Conservation (phyloP, 2,329 filamentous ascomycete species). For the Penicillium sp. region DNA sequence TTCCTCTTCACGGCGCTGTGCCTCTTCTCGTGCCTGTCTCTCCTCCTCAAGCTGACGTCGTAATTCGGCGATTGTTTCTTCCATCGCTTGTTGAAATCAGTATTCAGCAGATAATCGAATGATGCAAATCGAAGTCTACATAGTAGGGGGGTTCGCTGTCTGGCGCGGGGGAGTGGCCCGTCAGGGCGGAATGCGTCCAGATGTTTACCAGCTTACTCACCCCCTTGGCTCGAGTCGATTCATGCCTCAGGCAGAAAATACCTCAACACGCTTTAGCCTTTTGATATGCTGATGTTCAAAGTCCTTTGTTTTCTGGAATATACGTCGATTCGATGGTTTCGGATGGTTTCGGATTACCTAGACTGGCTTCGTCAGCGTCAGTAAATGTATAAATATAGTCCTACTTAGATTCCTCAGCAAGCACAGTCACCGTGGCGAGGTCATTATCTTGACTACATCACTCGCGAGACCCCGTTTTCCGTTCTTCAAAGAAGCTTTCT, state of each 20-base stretch:
- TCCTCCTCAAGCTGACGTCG: constrained; percentile 3
- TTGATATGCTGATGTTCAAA: constrained; percentile 30
- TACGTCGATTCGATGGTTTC: not conserved
- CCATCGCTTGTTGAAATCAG: not conserved
- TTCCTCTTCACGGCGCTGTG: constrained; percentile 3
- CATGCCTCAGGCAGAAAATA: too few species aligned
- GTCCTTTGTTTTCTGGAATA: constrained; percentile 3
- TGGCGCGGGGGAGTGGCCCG: too few species aligned
- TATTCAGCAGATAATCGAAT: not conserved
- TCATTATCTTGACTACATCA: constrained; percentile 9
- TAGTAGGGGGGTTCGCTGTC: too few species aligned
- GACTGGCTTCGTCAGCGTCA: constrained; percentile 5
- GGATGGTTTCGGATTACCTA: constrained; percentile 1
- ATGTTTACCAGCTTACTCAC: too few species aligned
- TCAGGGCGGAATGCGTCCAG: too few species aligned
- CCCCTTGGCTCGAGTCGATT: too few species aligned
- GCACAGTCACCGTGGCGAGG: constrained; percentile 10
- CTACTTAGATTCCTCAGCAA: constrained; percentile 8
- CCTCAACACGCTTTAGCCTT: constrained; percentile 18
- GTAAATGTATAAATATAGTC: constrained; percentile 7
- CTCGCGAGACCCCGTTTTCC: constrained; percentile 2
- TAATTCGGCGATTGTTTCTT: not conserved
- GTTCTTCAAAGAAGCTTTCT: constrained; percentile 1
- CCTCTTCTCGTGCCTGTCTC: constrained; percentile 10
- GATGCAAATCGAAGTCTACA: not conserved